Evolutionary conservation across 2,329 filamentous ascomycete species (phyloP), one percentile per base, ranked within the genome.

Genomic region (Penicillium sp.): DNA sequence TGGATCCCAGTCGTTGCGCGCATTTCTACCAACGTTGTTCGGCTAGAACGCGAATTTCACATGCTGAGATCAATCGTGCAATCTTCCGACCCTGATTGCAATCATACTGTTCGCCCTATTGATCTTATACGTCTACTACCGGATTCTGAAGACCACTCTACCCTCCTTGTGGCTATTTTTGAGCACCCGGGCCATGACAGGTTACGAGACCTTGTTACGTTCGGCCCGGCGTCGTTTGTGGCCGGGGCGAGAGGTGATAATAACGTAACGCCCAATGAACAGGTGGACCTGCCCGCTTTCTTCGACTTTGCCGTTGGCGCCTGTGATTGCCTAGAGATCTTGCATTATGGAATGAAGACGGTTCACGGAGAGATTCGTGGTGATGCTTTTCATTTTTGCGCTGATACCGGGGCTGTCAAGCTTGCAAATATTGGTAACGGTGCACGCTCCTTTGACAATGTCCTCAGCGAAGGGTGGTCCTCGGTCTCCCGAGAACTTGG

Each of bases 271-370:
- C 78, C 86, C 1, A 79, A 79, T 16, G 79, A 83, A 16, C 83
- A 85, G 33, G 86, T 94, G 39, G 86, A 87, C 42, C 77, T 97
- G 5, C 81, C 88, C 43, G 81, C 85, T 14, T 97, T 97, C 66
- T 81, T 97, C 24, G 89, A 96, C 66, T 97, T 97, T 69, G 93
- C 92, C 26, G 90, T 96, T 54, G 92, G 92, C 21, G 90, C 92
- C 1, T 85, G 89, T 5, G 86, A 95, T 71, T 95, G 91, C 68
- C 76, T 96, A 44, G 92, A 97, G 72, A 86, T 95, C 43, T 77
- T 97, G n/a, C 93, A 97, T 66, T 92, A 97, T 73, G 87, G 89
- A 8, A 85, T 93, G 54, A 88, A 90, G 56, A 86, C 92, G 53
- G 88, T 96, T 1, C 93, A 97, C 65, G 93, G 93, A 40, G 93